Conservation (phyloP, 1,284 basidiomycete species). For the Leccinum pallidistipes region DNA sequence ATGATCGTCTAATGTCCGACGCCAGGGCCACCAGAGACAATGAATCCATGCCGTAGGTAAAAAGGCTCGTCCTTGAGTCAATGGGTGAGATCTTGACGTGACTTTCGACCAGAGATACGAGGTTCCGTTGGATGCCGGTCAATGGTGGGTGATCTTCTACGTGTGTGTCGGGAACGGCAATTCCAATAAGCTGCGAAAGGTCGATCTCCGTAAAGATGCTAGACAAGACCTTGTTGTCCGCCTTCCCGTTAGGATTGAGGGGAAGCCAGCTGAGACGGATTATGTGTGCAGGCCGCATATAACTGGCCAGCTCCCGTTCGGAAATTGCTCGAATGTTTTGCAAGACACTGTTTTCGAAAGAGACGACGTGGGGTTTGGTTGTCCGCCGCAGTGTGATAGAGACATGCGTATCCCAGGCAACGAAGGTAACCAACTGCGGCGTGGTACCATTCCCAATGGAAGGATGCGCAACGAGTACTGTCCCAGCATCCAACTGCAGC, state of each 20-base stretch:
- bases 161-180: neutral
- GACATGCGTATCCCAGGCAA: slow-evolving; percentile 39
- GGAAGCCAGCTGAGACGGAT: slow-evolving; percentile 50
- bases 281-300: slow-evolving; percentile 54
- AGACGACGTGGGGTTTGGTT: slow-evolving; percentile 32
- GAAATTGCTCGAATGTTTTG: slow-evolving; percentile 38
- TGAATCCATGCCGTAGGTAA: slow-evolving; percentile 50
- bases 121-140: slow-evolving; percentile 6
- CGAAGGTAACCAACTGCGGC: slow-evolving; percentile 47
- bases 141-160: neutral
- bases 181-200: slow-evolving; percentile 29
- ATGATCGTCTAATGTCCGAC: slow-evolving; percentile 37
- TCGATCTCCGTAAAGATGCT: slow-evolving; percentile 39
- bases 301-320: slow-evolving; percentile 45
- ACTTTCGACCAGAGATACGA: slow-evolving; percentile 16
- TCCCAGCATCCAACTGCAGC: slow-evolving; percentile 42
- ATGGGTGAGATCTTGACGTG: slow-evolving; percentile 13
- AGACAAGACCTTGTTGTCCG: slow-evolving; percentile 43
- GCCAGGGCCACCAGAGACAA: slow-evolving; percentile 42
- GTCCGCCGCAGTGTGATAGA: slow-evolving; percentile 41
- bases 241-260: slow-evolving; percentile 49
- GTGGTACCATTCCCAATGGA: slow-evolving; percentile 40
- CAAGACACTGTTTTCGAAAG: slow-evolving; percentile 37
- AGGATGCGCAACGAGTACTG: slow-evolving; percentile 49
- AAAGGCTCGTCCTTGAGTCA: slow-evolving; percentile 36